Conservation (phyloP, 352 stramenopile species). For the Phytophthora litchii region DNA sequence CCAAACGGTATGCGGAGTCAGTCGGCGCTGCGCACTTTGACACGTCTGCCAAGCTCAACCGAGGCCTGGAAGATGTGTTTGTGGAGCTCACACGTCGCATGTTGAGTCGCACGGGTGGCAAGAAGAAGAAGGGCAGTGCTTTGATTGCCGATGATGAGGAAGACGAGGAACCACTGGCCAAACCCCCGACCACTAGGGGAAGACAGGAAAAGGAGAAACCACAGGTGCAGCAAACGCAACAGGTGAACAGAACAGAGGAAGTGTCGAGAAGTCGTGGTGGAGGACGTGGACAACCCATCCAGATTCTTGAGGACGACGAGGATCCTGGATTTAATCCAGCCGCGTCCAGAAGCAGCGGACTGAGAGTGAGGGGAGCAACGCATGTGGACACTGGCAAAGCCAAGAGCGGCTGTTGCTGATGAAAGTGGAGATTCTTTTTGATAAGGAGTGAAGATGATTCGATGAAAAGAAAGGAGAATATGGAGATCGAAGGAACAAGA, state of each 20-base stretch:
- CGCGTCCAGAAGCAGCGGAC: constrained; percentile 39
- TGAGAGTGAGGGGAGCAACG: constrained; percentile 56
- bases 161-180: constrained; percentile 30
- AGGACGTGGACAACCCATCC: constrained; percentile 57
- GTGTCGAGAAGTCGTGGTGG: constrained; percentile 45
- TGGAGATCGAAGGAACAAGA: constrained; percentile 21
- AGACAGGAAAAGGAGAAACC: constrained; percentile 13
- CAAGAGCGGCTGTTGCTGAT: constrained; percentile 67
- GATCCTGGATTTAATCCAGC: constrained; percentile 22
- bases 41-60: constrained; percentile 93
- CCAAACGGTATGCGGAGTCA: constrained; percentile 82
- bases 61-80: constrained; percentile 92
- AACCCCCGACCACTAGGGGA: constrained; percentile 30
- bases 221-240: constrained; percentile 24
- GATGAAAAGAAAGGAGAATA: constrained; percentile 11
- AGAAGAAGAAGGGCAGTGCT: constrained; percentile 82
- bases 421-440: constrained; percentile 21
- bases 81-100: constrained; percentile 88
- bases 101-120: constrained; percentile 61
- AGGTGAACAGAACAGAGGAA: constrained; percentile 35
- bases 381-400: constrained; percentile 56
- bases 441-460: constrained; percentile 17
- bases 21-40: constrained; percentile 90
- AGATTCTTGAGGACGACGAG: constrained; percentile 70
- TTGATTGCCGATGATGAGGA: constrained; percentile 77